A percentile compares a stretch with the other conserved stretches of the same genome.
These are phyloP conservation scores for Paecilomyces variotii DNA, from an alignment of 2,329 filamentous ascomycete genomes.

Conservation along the genomic window DNA sequence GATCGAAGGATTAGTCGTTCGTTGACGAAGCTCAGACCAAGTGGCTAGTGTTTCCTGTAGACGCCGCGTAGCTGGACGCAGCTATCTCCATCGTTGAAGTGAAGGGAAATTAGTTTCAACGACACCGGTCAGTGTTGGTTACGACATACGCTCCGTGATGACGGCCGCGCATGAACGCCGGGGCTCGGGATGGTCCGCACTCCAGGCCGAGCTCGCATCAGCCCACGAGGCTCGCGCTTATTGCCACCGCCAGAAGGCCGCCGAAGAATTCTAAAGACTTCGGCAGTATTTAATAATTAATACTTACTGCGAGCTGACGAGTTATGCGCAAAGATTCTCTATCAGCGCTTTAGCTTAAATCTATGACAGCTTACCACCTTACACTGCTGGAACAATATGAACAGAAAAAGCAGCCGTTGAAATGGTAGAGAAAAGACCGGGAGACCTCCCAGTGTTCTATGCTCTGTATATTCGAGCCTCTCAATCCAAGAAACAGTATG, in stretches of 20 bases:
- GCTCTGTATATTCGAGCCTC: not conserved
- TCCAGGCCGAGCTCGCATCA: not conserved
- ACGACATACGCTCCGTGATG: not conserved
- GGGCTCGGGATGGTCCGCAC: not conserved
- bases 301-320: not conserved
- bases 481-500: not conserved
- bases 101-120: not conserved
- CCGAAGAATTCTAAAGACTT: not conserved
- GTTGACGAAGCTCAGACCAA: constrained; percentile 1
- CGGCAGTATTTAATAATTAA: too few relatives aligned
- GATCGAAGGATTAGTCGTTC: constrained; percentile 3
- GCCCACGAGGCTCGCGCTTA: not conserved
- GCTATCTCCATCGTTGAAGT: not conserved
- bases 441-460: not conserved
- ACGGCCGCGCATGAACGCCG: not conserved
- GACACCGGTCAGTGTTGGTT: not conserved
- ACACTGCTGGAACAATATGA: not conserved
- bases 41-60: not conserved
- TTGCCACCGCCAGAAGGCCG: not conserved
- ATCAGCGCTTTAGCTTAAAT: not conserved
- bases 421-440: not conserved
- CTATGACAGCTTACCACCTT: not conserved
- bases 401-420: not conserved
- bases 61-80: not conserved
- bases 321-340: not conserved